Evolutionary conservation across 2,329 filamentous ascomycete genomes (phyloP), one percentile per base, ranked within the genome.

Genomic region (Talaromyces islandicus): DNA sequence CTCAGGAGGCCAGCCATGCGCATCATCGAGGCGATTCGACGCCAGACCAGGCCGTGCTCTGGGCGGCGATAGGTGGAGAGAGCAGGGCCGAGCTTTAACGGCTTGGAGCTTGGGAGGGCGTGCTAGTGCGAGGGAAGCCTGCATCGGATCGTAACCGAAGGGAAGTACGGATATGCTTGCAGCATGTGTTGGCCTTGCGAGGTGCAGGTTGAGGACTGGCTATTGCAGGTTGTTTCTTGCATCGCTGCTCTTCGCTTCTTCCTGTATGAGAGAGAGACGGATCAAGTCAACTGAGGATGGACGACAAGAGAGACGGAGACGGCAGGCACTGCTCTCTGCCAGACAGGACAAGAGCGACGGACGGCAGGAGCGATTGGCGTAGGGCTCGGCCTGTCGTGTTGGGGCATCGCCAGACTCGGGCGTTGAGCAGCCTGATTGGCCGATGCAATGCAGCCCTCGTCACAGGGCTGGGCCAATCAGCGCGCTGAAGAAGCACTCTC

Each of bases 121-220:
- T 29, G 24, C 27, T 52, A 29, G 48, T 29, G 48, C 14, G 12
- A 52, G 17, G 43, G 2, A 46, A 51, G 55, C 56, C 25, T 55
- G 59, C 59, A 61, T 61, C 59, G 59, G 59, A 61, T 61, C 56
- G 43, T 43, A 58, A 46, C 59, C 59, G 59, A 61, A 55, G 30
- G 1, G 6, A 46, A 24, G 19, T 3, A n/a, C n/a, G n/a, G n/a
- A n/a, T n/a, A 24, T 12, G n/a, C 4, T 38, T 38, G 27, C 55
- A 29, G 43, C 19, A 21, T 14, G 43, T 35, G 30, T 43, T 27
- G 53, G 53, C 27, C 17, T 41, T 35, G 19, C 32, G 52, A 32
- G 32, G 21, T 38, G 52, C 30, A 21, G 27, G 17, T 4, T 30
- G 11, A 35, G 50, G 24, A 19, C n/a, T 30, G 1, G 10, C 29